A percentile compares a stretch with the other conserved stretches of the same genome.
These are phyloP conservation scores for Leccinum laetum DNA, from an alignment of 1,284 basidiomycete species.

Conservation along the genomic window DNA sequence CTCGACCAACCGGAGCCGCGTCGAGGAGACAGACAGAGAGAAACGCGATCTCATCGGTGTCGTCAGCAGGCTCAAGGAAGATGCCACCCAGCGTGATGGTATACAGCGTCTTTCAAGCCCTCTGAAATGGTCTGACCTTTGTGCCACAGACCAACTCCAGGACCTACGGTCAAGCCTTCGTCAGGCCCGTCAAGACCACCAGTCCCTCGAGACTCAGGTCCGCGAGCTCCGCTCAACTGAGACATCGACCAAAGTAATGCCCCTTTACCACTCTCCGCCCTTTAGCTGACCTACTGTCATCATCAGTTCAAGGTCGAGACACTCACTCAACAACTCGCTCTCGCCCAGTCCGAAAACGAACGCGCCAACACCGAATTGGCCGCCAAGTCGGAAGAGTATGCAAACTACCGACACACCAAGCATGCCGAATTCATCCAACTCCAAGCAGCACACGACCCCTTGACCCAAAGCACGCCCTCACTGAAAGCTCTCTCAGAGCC, in stretches of 20 bases:
- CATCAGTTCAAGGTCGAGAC: slow-evolving; percentile 78
- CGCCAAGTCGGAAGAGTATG: slow-evolving; percentile 70
- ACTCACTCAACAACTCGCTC: slow-evolving; percentile 73
- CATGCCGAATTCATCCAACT: slow-evolving; percentile 74
- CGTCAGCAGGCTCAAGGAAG: slow-evolving; percentile 72
- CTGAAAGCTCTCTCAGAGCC: slow-evolving; percentile 64
- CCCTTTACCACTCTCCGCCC: not conserved
- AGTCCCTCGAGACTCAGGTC: slow-evolving; percentile 60
- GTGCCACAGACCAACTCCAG: slow-evolving; percentile 61
- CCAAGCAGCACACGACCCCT: slow-evolving; percentile 69
- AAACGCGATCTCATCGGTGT: slow-evolving; percentile 78
- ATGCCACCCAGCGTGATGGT: slow-evolving; percentile 69
- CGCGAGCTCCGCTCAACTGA: slow-evolving; percentile 70
- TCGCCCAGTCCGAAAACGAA: slow-evolving; percentile 71
- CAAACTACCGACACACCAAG: slow-evolving; percentile 69
- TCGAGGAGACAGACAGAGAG: slow-evolving; percentile 75
- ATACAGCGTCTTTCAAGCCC: slow-evolving; percentile 5
- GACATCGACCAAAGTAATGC: slow-evolving; percentile 62
- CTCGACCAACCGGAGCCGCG: slow-evolving; percentile 51
- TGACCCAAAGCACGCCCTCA: slow-evolving; percentile 61
- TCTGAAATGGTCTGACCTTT: slow-evolving; percentile 10
- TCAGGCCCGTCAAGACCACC: slow-evolving; percentile 73
- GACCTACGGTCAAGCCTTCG: slow-evolving; percentile 67
- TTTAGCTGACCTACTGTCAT: not conserved
- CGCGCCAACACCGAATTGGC: slow-evolving; percentile 62